These are phyloP conservation scores for Glaciozyma martinii DNA, from an alignment of 768 basidiomycete species.

Conservation along the genomic window DNA sequence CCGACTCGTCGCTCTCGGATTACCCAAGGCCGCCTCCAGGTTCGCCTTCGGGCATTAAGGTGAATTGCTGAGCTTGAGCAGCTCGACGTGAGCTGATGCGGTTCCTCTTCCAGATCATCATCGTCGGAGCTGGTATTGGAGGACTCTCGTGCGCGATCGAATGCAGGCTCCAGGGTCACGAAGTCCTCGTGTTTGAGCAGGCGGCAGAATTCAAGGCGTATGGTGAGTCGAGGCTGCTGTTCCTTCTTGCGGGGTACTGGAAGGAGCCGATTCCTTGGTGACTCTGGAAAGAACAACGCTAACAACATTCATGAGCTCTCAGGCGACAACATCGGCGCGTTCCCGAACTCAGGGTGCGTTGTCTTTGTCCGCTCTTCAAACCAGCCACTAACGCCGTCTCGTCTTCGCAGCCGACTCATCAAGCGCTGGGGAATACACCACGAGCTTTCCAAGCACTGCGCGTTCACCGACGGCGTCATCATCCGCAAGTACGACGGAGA, in stretches of 20 bases:
- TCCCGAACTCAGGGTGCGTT: conserved; percentile 35
- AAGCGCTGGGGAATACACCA: conserved; percentile 28
- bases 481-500: conserved; percentile 34
- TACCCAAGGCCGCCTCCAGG: conserved; percentile 6
- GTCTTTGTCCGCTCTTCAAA: too few species aligned
- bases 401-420: too few species aligned
- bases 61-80: too few species aligned
- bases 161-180: conserved; percentile 32
- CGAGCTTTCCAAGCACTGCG: conserved; percentile 2
- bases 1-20: conserved; percentile 1
- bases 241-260: too few species aligned
- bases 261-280: too few species aligned
- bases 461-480: conserved; percentile 14
- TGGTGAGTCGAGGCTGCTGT: too few species aligned
- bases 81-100: too few species aligned
- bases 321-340: conserved; percentile 9
- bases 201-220: too few species aligned
- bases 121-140: conserved; percentile 35
- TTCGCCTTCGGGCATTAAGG: conserved; percentile 4
- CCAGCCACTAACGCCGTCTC: too few species aligned
- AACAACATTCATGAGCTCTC: not conserved
- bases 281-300: too few species aligned
- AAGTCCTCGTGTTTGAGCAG: conserved; percentile 34
- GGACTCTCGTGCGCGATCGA: conserved; percentile 39
- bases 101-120: too few species aligned